Base-by-base conservation (phyloP, 257 asterid species). In the Salvia rosmarinus region DNA sequence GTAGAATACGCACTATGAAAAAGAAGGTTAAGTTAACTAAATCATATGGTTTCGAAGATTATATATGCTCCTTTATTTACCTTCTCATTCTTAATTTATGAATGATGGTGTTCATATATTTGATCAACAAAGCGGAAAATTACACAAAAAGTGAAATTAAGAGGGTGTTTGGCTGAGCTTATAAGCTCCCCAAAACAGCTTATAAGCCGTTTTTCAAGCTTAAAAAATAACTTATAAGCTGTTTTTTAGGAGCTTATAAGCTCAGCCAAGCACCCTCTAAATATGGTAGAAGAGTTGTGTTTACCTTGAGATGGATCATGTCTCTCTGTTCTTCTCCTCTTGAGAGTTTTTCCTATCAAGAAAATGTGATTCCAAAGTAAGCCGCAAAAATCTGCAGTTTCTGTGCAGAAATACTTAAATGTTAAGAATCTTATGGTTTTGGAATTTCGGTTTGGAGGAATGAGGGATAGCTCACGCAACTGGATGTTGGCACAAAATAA, bases 271-370 rank as follows among this genome's bases (percentile, higher is more conserved):
- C n/a, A n/a, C n/a, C n/a, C n/a, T n/a, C n/a, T n/a, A n/a, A 9
- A 37, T 17, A 12, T 9, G 16, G 4, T 57, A 14, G 13, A 57
- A 57, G 20, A 25, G 4, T 58, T n/a, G 13, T 6, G 57, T 9
- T 28, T 64, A 73, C 78, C 78, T 64, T 42, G 67, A 25, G 52
- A 74, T 43, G 16, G 10, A 13, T 74, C 67, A 65, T 74, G 70
- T 9, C 28, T 6, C 37, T 30, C 12, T 57, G 30, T 0, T 12
- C 23, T 30, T 59, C 46, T 44, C 9, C 34, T 4, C 12, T 20
- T 21, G 5, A 13, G 4, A 37, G 67, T 17, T 61, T 64, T n/a
- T 21, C 40, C 34, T 64, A 61, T 63, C 39, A 44, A 43, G 70
- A 64, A 49, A 66, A 12, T 67, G 60, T 67, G 47, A 64, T 43